These are phyloP conservation scores for Ophiocordyceps camponoti-leonardi DNA, from an alignment of 2,329 filamentous ascomycete species.

Conservation along the genomic window DNA sequence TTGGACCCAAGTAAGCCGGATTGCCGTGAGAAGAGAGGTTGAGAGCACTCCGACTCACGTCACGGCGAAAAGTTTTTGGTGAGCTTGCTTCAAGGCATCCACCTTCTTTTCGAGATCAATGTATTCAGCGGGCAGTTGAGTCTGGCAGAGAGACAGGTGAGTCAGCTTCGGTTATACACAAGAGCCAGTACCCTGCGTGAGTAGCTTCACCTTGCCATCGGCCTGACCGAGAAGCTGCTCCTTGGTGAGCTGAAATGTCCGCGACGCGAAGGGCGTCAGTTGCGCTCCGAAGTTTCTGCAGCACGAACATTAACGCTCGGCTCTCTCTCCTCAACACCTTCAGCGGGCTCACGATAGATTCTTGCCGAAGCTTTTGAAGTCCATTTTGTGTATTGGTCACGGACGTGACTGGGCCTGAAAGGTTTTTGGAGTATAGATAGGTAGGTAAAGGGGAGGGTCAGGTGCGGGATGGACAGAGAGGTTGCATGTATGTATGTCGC, in stretches of 20 bases:
- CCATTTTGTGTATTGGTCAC: conserved; percentile 21
- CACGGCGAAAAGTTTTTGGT: conserved; percentile 92
- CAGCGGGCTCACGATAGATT: conserved; percentile 29
- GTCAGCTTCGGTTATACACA: conserved; percentile 1
- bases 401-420: neutral
- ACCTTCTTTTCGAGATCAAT: conserved; percentile 97
- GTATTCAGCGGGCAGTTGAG: conserved; percentile 91
- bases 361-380: conserved; percentile 42
- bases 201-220: conserved; percentile 56
- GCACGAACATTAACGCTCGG: conserved; percentile 3
- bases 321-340: conserved; percentile 5
- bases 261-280: conserved; percentile 82
- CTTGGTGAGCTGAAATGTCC: conserved; percentile 94
- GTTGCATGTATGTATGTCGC: too few species aligned
- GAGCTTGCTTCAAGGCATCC: conserved; percentile 90
- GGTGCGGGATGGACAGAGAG: too few species aligned
- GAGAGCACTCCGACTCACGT: conserved; percentile 50
- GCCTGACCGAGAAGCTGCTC: conserved; percentile 79
- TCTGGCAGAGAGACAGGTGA: conserved; percentile 32
- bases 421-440: too few species aligned
- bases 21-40: neutral
- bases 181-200: conserved; percentile 1
- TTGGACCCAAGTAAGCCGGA: conserved; percentile 1
- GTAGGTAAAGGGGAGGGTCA: too few species aligned
- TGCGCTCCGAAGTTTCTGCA: conserved; percentile 49